These are phyloP conservation scores for Drosera spatulata DNA, from an alignment of 179 eudicot species.

Conservation along the genomic window DNA sequence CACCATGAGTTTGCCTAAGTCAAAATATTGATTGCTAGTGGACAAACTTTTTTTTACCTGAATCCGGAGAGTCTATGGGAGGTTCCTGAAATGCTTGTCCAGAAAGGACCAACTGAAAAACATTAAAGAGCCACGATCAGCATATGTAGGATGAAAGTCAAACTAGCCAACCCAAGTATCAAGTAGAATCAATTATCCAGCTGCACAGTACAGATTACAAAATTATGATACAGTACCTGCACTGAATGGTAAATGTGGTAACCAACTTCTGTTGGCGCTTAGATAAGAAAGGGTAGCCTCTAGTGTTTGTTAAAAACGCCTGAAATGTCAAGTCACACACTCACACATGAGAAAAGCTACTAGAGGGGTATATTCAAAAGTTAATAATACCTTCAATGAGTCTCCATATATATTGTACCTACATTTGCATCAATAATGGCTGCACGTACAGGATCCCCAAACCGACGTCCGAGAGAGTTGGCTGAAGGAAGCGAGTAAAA, in stretches of 20 bases:
- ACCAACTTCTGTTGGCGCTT: conserved; percentile 78
- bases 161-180: not conserved
- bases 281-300: conserved; percentile 92
- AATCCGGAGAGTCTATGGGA: conserved; percentile 18
- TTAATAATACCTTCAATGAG: not conserved
- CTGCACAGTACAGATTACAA: not conserved
- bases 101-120: conserved; percentile 56
- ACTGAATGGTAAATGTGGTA: conserved; percentile 59
- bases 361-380: not conserved
- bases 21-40: not conserved
- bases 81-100: conserved; percentile 32
- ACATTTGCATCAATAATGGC: conserved; percentile 67
- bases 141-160: too few relatives aligned
- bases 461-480: conserved; percentile 87
- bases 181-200: not conserved
- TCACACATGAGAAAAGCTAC: conserved; percentile 4
- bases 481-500: conserved; percentile 77
- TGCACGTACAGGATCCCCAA: conserved; percentile 93
- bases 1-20: not conserved
- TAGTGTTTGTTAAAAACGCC: conserved; percentile 86
- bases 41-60: conserved; percentile 13
- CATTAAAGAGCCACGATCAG: not conserved
- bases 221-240: conserved; percentile 39
- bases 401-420: not conserved
- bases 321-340: conserved; percentile 24